phyloP scores from a whole-genome alignment of 495 filamentous ascomycete species.

The Penicillium dipodomyicola region DNA sequence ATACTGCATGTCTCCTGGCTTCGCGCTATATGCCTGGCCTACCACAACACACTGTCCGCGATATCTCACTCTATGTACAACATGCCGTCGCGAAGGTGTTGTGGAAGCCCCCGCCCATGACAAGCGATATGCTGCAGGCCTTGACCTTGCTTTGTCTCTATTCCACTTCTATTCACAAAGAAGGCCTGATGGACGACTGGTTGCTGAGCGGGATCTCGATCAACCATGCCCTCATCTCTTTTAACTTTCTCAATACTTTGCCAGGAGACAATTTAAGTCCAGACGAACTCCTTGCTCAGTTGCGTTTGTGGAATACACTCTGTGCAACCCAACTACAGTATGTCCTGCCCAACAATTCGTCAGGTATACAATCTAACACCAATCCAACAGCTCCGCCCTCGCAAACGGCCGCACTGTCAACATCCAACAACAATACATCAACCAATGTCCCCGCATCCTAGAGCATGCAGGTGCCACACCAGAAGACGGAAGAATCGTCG shows the following conservation, averaged over 20 bases:
- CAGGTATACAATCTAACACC: slow-evolving; percentile 3
- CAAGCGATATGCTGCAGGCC: slow-evolving; percentile 38
- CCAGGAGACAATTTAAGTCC: slow-evolving; percentile 27
- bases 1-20: slow-evolving; percentile 39
- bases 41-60: slow-evolving; percentile 29
- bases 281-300: slow-evolving; percentile 33
- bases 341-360: slow-evolving; percentile 6
- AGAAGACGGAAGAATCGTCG: slow-evolving; percentile 38
- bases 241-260: slow-evolving; percentile 31
- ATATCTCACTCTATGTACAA: slow-evolving; percentile 39
- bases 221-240: slow-evolving; percentile 39
- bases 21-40: slow-evolving; percentile 41
- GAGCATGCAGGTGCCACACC: slow-evolving; percentile 35
- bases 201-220: slow-evolving; percentile 44
- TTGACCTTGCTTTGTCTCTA: slow-evolving; percentile 40
- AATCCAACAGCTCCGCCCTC: slow-evolving; percentile 30
- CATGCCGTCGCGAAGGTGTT: slow-evolving; percentile 34
- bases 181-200: slow-evolving; percentile 42
- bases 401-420: slow-evolving; percentile 39
- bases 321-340: slow-evolving; percentile 42
- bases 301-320: slow-evolving; percentile 43
- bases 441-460: slow-evolving; percentile 37
- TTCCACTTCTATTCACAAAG: slow-evolving; percentile 36
- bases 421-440: slow-evolving; percentile 35
- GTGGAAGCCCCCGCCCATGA: slow-evolving; percentile 35